Percentiles rank a stretch among this genome's conserved stretches.
phyloP scores from a whole-genome alignment of 768 basidiomycete species.

The Imleria badia region DNA sequence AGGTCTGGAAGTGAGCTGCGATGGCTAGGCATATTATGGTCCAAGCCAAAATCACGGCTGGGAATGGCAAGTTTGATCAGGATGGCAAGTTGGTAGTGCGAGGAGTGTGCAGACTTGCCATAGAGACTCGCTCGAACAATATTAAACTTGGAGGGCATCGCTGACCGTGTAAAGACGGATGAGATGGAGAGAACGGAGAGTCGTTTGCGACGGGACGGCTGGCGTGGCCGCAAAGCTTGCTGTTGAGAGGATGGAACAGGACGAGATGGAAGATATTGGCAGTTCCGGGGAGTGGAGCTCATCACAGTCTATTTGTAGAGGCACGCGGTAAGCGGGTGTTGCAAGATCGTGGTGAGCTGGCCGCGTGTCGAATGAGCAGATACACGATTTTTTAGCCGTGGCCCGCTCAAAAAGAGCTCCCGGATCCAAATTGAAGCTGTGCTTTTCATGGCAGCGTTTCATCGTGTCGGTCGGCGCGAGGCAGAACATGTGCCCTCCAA shows the following conservation, averaged over 20 bases:
- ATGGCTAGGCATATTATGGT: conserved; percentile 78
- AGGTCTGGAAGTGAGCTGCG: conserved; percentile 72
- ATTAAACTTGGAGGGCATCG: conserved; percentile 74
- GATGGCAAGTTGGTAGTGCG: not conserved
- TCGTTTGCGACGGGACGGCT: conserved; percentile 36
- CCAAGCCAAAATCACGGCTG: conserved; percentile 70
- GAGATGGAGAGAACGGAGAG: conserved; percentile 29
- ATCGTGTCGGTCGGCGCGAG: conserved; percentile 26
- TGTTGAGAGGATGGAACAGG: conserved; percentile 19
- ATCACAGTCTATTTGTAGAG: conserved; percentile 23
- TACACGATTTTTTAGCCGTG: conserved; percentile 24
- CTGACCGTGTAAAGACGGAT: conserved; percentile 32
- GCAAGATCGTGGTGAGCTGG: conserved; percentile 26
- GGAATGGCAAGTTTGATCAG: not conserved
- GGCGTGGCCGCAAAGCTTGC: conserved; percentile 24
- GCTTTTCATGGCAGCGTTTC: conserved; percentile 17
- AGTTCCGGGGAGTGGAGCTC: conserved; percentile 21
- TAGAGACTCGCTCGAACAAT: conserved; percentile 67
- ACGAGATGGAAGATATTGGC: conserved; percentile 27
- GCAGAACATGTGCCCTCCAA: conserved; percentile 14
- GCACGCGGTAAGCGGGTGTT: conserved; percentile 32
- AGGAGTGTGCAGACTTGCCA: conserved; percentile 40
- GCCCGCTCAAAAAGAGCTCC: conserved; percentile 27
- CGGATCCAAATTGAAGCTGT: conserved; percentile 21
- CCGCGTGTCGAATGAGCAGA: conserved; percentile 26